Percentiles rank a stretch among this genome's conserved stretches.
Evolutionary conservation across 2,329 filamentous ascomycete genomes (phyloP).

Genomic region (Sporothrix brunneoviolacea): DNA sequence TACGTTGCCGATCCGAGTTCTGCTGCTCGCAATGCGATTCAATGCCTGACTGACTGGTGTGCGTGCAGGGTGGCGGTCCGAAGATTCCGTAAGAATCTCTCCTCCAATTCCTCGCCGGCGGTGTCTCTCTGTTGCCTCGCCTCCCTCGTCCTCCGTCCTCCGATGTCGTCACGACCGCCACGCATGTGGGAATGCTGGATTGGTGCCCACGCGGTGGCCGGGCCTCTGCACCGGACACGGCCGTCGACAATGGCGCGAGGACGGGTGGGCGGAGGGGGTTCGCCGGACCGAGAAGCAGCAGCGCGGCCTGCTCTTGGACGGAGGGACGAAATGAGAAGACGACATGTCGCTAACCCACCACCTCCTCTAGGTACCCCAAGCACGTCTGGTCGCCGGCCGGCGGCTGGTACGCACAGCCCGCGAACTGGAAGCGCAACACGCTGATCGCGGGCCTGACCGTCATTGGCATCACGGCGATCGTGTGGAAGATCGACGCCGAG

Average conservation of each 20-base stretch:
- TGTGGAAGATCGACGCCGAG: conserved; percentile 67
- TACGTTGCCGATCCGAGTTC: conserved; percentile 26
- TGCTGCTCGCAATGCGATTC: neutral
- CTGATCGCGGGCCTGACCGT: conserved; percentile 34
- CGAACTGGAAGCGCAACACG: conserved; percentile 94
- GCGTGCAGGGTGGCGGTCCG: conserved; percentile 65
- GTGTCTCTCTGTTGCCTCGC: too few species aligned
- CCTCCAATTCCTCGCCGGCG: conserved; percentile 4
- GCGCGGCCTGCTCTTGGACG: too few species aligned
- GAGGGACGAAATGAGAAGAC: too few species aligned
- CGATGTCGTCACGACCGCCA: too few species aligned
- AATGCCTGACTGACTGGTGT: conserved; percentile 25
- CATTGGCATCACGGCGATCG: conserved; percentile 55
- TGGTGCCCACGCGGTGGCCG: too few species aligned
- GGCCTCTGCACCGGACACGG: too few species aligned
- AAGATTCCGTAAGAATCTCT: conserved; percentile 44
- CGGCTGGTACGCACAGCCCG: conserved; percentile 93
- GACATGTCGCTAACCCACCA: too few species aligned
- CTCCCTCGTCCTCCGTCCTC: too few species aligned
- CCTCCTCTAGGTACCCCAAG: conserved; percentile 71
- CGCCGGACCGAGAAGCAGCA: too few species aligned
- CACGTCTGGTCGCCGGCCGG: conserved; percentile 98
- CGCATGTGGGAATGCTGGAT: too few species aligned
- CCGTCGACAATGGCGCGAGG: too few species aligned
- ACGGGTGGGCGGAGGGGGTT: too few species aligned